Percentiles rank a stretch among this genome's conserved stretches.
phyloP scores from a whole-genome alignment of 768 basidiomycete species.

The Lentinula sp. region DNA sequence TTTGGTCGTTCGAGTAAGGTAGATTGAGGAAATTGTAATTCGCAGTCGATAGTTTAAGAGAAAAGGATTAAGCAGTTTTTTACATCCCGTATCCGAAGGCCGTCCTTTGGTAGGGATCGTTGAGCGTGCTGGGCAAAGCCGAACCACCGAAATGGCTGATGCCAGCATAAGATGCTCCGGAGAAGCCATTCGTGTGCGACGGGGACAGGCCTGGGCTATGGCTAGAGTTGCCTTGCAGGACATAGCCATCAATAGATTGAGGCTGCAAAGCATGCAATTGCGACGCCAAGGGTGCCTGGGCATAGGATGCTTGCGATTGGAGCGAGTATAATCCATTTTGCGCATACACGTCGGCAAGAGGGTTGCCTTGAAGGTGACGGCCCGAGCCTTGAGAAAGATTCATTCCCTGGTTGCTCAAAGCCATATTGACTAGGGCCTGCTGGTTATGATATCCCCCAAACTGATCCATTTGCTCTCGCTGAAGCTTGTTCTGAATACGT shows the following conservation, averaged over 20 bases:
- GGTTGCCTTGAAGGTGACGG: conserved; percentile 54
- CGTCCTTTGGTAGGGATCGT: conserved; percentile 73
- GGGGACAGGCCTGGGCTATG: conserved; percentile 61
- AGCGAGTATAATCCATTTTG: conserved; percentile 60
- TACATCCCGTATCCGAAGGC: conserved; percentile 79
- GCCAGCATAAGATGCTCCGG: conserved; percentile 44
- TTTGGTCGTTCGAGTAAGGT: conserved; percentile 30
- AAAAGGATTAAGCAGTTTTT: conserved; percentile 17
- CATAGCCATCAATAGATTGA: conserved; percentile 76
- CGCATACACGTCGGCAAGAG: conserved; percentile 60
- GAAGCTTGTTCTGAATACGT: conserved; percentile 97
- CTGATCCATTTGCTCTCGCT: conserved; percentile 83
- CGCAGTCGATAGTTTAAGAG: background rate
- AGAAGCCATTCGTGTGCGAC: conserved; percentile 51
- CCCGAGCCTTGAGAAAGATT: conserved; percentile 32
- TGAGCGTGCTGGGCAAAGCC: conserved; percentile 47
- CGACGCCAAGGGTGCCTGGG: conserved; percentile 47
- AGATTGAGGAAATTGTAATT: conserved; percentile 25
- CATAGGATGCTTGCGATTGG: conserved; percentile 46
- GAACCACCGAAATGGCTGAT: conserved; percentile 48
- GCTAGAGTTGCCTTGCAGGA: conserved; percentile 65
- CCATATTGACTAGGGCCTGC: conserved; percentile 53
- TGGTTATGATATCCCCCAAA: conserved; percentile 57
- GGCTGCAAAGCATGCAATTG: conserved; percentile 59
- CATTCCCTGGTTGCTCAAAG: conserved; percentile 52